Evolutionary conservation across 176 grass and related monocot species (phyloP), one percentile per base, ranked within the genome.

Genomic region (Rhynchospora breviuscula): DNA sequence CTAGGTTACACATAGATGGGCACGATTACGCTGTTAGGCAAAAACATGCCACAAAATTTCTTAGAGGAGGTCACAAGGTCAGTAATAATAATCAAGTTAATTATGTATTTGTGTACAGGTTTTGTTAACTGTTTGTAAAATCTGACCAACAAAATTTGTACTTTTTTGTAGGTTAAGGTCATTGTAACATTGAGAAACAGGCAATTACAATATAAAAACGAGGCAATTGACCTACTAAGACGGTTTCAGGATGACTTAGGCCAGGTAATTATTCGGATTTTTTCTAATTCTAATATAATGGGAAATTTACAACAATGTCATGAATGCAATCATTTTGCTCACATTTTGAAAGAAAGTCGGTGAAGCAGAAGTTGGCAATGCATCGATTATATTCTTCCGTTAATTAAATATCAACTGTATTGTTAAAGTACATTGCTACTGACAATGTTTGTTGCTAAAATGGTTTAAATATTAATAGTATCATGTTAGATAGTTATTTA

Each of bases 31-130:
- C 87, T 66, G 92, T 95, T 58, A 91, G 92, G 72, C 87, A 93
- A 85, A 98, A 83, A 69, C 85, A 91, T 87, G 93, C 90, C 82
- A 89, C 59, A 58, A 98, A 93, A 35, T 98, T 98, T 86, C 92
- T 98, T 90, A 98, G 90, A 95, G 96, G 82, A 67, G 96, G 93
- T 15, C 87, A 95, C 79, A 98, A 98, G 90, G 96, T 98, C 71
- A 87, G 23, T 72, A 79, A 65, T 4, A 79, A 65, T 2, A 73
- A 52, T 84, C 72, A 18, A 15, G 1, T 65, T 43, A 46, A 12
- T 7, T 70, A 43, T 83, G 9, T 23, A 48, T 59, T 26, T 15
- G 31, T 21, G 8, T 81, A 31, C 3, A 12, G 22, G 59, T 18
- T 73, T 44, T 70, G 54, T 71, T 46, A 75, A 67, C 83, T 87